Base-by-base conservation (phyloP, 2,329 filamentous ascomycete genomes). In the Colletotrichum tropicicola region DNA sequence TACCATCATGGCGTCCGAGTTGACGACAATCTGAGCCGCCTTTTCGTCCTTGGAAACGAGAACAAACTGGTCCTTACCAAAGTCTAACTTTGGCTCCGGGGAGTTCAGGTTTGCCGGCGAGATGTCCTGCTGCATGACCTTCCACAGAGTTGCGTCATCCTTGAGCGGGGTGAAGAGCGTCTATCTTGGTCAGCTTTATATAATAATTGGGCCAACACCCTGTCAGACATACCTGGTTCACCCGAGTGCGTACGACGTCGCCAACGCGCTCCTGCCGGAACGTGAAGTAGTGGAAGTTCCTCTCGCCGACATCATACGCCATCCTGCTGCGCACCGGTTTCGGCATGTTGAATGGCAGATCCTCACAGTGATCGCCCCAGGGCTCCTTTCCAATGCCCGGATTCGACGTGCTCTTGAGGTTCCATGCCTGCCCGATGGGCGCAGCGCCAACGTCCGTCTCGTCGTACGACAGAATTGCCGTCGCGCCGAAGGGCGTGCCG, bases 11-110 rank as follows among this genome's bases (percentile, higher is more conserved):
- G 59, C 51, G 7, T 68, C 58, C 1, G 64, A 63, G n/a, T 70
- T 71, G 51, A 71, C 68, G 7, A 70, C 68, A n/a, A 71, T 70
- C 49, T 71, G 68, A 8, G 68, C 70, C 9, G 59, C 68, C 27
- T 68, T 67, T 8, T 63, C 55, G 10, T 71, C 68, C 45, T 59
- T 41, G 13, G 65, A 67, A 3, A 59, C 55, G n/a, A 70, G 62
- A 2, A 69, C 56, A 4, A 65, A 57, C n/a, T 69, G 68, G 5
- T 67, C 51, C 28, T 48, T 32, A 23, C 61, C 58, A 35, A 68
- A 66, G 43, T 64, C 55, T 39, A 49, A 35, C 32, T 66, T 62
- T 4, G 67, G 51, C 15, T 52, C 15, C 39, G 44, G 35, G 3
- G 63, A 30, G 25, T 67, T 59, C 7, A 65, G 54, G 54, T 63